These are phyloP conservation scores for Combretum micranthum DNA, from an alignment of 345 rosid species.

Conservation along the genomic window DNA sequence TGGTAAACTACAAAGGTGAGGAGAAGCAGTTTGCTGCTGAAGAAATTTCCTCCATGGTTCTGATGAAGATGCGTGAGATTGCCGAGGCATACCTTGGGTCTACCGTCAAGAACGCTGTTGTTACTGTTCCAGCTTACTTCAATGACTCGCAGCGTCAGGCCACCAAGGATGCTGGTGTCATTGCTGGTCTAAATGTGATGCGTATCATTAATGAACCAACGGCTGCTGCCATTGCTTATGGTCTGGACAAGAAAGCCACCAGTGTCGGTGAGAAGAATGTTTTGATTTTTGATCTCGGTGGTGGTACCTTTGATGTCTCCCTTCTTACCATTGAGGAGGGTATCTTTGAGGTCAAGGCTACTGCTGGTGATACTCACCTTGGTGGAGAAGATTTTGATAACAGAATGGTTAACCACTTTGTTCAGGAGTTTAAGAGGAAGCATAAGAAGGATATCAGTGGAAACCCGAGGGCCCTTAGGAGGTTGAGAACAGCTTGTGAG, in stretches of 20 bases:
- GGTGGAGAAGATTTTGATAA: slow-evolving; percentile 75
- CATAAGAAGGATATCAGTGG: slow-evolving; percentile 62
- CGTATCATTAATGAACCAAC: slow-evolving; percentile 73
- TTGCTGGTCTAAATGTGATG: slow-evolving; percentile 69
- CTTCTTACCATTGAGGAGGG: slow-evolving; percentile 78
- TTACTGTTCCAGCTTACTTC: slow-evolving; percentile 72
- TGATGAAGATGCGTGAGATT: slow-evolving; percentile 71
- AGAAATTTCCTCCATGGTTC: slow-evolving; percentile 71
- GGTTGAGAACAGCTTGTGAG: slow-evolving; percentile 69
- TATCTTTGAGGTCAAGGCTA: slow-evolving; percentile 68
- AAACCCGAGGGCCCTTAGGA: slow-evolving; percentile 68
- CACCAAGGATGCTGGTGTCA: slow-evolving; percentile 69
- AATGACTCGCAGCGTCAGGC: slow-evolving; percentile 81
- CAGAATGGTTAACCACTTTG: slow-evolving; percentile 70
- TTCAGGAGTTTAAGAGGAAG: slow-evolving; percentile 57
- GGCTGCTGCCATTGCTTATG: slow-evolving; percentile 77
- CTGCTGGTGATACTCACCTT: slow-evolving; percentile 72
- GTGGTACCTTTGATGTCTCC: slow-evolving; percentile 77
- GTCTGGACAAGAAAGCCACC: slow-evolving; percentile 72
- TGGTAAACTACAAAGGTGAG: slow-evolving; percentile 54
- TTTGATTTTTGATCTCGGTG: slow-evolving; percentile 69
- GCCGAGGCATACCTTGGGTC: slow-evolving; percentile 74
- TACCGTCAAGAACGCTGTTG: slow-evolving; percentile 58
- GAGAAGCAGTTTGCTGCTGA: slow-evolving; percentile 63
- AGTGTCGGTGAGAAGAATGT: slow-evolving; percentile 78